Base-by-base conservation (phyloP, 2,329 filamentous ascomycete genomes). In the Paraphaeosphaeria minitans region DNA sequence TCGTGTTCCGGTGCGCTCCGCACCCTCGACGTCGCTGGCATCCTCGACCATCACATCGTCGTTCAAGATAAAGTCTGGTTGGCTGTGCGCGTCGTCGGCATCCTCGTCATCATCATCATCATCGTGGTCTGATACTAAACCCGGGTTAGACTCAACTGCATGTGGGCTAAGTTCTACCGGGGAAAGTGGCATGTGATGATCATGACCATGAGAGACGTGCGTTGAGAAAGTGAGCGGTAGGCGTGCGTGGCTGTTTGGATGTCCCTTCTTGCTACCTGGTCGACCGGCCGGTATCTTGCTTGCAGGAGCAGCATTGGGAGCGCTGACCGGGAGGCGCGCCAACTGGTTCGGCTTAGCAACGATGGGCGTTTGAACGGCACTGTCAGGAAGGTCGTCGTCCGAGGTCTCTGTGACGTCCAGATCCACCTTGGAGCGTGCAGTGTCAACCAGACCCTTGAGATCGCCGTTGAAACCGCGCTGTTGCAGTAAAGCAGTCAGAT, bases 51-150 rank as follows among this genome's bases (percentile, higher is more conserved):
- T 67, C 46, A 77, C 75, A 53, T 77, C 73, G 46, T 70, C 62
- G 55, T 71, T 65, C 60, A 77, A 70, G 41, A 71, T 66, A 41
- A 73, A 64, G 55, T 77, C 75, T 12, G 67, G 71, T 41, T 75
- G 74, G 60, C 73, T 75, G 49, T 68, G 70, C 45, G 74, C 68
- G 58, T 76, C 74, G 49, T 77, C 71, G 24, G 70, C 75, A 45
- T 77, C 75, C 49, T 78, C 77, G 42, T 81, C 78, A 54, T 81
- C 80, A 57, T 83, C 80, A 57, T 83, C 78, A 31, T 80, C 81
- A 56, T 82, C 81, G 66, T 81, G 79, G 61, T 83, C 81, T 63
- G 79, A 81, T 37, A 83, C 79, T 60, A 83, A 69, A 24, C 81
- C 81, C 16, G 81, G 81, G 53, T 80, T 81, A 65, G 78, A 81